Evolutionary conservation across 345 rosid species (phyloP), one percentile per base, ranked within the genome.

Genomic region (Mercurialis annua): DNA sequence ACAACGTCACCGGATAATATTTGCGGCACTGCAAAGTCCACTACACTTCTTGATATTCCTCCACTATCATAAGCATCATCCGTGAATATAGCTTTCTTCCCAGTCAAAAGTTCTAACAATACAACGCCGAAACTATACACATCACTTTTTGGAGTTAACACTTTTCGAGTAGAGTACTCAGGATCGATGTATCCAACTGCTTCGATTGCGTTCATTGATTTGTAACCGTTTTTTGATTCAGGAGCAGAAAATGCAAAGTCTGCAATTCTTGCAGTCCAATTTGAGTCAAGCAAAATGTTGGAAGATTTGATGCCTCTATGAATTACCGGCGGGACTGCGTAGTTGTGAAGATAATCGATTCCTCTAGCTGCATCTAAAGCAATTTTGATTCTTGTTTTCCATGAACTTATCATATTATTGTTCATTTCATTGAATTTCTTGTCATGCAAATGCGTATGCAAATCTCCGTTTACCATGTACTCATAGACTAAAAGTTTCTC

Each of bases 301-400:
- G 91, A 86, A 0, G 98, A 92, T 73, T 87, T 92, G 11, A 92
- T 88, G 47, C 88, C 92, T 31, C 92, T 72, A n/a, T 92, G 98
- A 48, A 92, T 90, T 46, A 92, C 86, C 0, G 92, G 73, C 0
- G 98, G 98, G 8, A 85, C 95, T 0, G 97, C 95, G 27, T 90
- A 86, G 46, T 80, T 82, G 78, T 88, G 98, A 60, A 92, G 85
- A 71, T 90, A 92, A 42, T 88, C 93, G 21, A 92, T 90, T 42
- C 97, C n/a, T n/a, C n/a, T n/a, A n/a, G n/a, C n/a, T n/a, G n/a
- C n/a, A n/a, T n/a, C n/a, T n/a, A n/a, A n/a, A n/a, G n/a, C n/a
- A n/a, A n/a, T n/a, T n/a, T n/a, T n/a, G n/a, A n/a, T n/a, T n/a
- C n/a, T n/a, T n/a, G 96, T 74, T 95, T 81, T 1, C 96, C 86